These are phyloP conservation scores for Rostrohypoxylon terebratum DNA, from an alignment of 495 filamentous ascomycete species.

Conservation along the genomic window DNA sequence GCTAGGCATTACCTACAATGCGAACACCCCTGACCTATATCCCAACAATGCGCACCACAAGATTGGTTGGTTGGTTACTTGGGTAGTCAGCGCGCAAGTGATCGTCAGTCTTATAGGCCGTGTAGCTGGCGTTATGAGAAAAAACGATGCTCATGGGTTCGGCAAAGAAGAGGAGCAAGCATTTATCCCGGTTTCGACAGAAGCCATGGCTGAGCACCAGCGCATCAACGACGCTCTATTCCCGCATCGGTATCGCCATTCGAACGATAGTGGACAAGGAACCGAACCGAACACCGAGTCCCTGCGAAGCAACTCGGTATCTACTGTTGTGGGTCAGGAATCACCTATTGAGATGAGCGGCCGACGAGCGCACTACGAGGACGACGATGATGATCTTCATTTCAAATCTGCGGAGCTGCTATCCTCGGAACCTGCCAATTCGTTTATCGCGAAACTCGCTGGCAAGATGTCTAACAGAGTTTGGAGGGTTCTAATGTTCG, in stretches of 20 bases:
- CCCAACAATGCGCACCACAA: slow-evolving; percentile 88
- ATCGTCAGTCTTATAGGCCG: slow-evolving; percentile 72
- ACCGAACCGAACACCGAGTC: slow-evolving; percentile 79
- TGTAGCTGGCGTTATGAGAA: slow-evolving; percentile 55
- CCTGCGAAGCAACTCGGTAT: slow-evolving; percentile 71
- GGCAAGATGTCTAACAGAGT: slow-evolving; percentile 55
- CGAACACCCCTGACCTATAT: slow-evolving; percentile 87
- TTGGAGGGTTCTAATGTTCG: slow-evolving; percentile 58
- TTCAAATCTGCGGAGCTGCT: slow-evolving; percentile 51
- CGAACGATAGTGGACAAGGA: slow-evolving; percentile 89
- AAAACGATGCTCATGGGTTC: slow-evolving; percentile 22
- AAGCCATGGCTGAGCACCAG: slow-evolving; percentile 72
- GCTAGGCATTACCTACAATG: slow-evolving; percentile 81
- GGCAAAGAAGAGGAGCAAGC: slow-evolving; percentile 57
- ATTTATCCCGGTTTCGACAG: slow-evolving; percentile 76
- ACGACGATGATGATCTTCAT: slow-evolving; percentile 56
- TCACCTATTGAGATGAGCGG: slow-evolving; percentile 65
- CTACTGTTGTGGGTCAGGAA: slow-evolving; percentile 65
- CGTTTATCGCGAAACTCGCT: slow-evolving; percentile 49
- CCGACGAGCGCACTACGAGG: slow-evolving; percentile 63
- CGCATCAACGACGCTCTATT: slow-evolving; percentile 51
- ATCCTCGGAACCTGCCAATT: slow-evolving; percentile 46
- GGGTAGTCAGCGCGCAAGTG: slow-evolving; percentile 75
- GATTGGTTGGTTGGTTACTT: slow-evolving; percentile 87
- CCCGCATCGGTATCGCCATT: slow-evolving; percentile 71